Evolutionary conservation across 768 basidiomycete genomes (phyloP), one percentile per base, ranked within the genome.

Genomic region (Macrocybe gigantea): DNA sequence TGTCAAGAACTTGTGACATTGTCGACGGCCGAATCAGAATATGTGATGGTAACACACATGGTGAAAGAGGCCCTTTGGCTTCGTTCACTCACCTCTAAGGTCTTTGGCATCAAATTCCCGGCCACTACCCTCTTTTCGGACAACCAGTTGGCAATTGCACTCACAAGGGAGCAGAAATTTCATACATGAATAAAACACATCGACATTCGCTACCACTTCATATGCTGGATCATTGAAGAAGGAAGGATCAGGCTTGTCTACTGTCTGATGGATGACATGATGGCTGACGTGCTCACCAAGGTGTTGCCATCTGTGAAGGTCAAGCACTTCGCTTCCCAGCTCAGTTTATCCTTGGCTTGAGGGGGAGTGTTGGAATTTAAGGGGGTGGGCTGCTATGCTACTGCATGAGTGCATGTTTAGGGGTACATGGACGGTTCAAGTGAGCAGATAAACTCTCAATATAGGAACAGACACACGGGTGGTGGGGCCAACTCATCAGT

Each of bases 1-100:
- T 53, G 54, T 29, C 71, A 73, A 46, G 54, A 59, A 41, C 53
- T 61, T 15, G 47, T 66, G 8, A 42, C 56, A 2, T 50, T 64
- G 6, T 64, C 58, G 0, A 64, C 61, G 1, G 56, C 57, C 1
- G 53, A 62, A 39, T 45, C 51, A 4, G 55, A 58, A 46, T 63
- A 62, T 38, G 44, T 51, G 10, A 22, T 45, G 1, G 39, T 39
- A 7, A 52, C 47, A 5, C 51, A 52, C 29, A 48, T 41, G 8
- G 41, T 43, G 37, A 52, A 49, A 31, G 48, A 48, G 56, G 60
- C 44, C 22, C 40, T 60, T 5, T 49, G 51, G 12, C 55, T 65
- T 41, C 53, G 50, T 6, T 47, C 37, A 3, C 53, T 64, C 11
- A 44, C 68, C 4, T 44, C 48, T 0, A 36, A 49, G 32, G 41